Base-by-base conservation (phyloP, 768 basidiomycete genomes). In the Imleria badia region DNA sequence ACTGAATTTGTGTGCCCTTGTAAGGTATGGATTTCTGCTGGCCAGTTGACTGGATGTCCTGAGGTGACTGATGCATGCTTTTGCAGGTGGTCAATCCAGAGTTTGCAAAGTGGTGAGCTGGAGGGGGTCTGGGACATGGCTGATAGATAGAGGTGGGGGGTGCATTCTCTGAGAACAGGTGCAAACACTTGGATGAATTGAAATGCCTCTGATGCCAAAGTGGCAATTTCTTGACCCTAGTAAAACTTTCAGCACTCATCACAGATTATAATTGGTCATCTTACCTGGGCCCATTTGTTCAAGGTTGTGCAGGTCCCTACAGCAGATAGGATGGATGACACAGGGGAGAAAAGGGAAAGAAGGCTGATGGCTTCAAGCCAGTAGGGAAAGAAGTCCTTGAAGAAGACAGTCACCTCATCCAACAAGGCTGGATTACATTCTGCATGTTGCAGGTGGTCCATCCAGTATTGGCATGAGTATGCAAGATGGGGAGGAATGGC, bases 111-210 rank as follows among this genome's bases (percentile, higher is more conserved):
- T 19, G 30, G 49, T 4, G 54, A 55, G 20, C 12, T 45, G 17
- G 48, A 22, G 5, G 53, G 53, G 2, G 53, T 54, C 12, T 54
- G 47, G 2, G 47, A 26, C 47, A 54, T 50, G 19, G 53, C 53
- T 49, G 47, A 54, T 1, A 54, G 10, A 31, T 26, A 26, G 3
- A 26, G 3, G 26, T 26, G 26, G 26, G 26, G 26, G 26, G 26
- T 26, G 26, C 26, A 52, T 34, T 33, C 33, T 46, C 13, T 23
- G 6, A 55, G 9, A 2, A 55, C 17, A 12, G 44, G 47, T 10
- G 22, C 35, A 36, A 52, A 52, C 11, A 31, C 44, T 31, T 52
- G 43, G 8, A 52, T 46, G 50, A 55, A 55, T 20, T 26, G 19
- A 12, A 6, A 45, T 40, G 44, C 23, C 7, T 55, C 54, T 46